These are phyloP conservation scores for Talaromyces borbonicus DNA, from an alignment of 495 filamentous ascomycete genomes.

Conservation along the genomic window DNA sequence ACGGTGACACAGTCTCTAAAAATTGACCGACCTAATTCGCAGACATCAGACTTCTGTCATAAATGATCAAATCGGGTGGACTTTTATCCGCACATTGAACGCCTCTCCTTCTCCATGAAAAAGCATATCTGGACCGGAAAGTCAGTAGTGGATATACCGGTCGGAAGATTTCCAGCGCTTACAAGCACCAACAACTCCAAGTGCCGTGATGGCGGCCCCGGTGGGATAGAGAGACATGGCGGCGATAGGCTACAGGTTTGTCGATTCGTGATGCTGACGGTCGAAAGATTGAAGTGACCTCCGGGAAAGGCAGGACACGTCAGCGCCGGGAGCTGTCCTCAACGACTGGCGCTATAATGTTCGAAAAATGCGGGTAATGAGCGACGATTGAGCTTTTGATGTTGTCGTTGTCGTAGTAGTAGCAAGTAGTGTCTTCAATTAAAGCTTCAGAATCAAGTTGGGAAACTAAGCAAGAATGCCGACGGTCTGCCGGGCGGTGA, in stretches of 20 bases:
- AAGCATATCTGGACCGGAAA: constrained; percentile 70
- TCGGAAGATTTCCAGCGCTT: constrained; percentile 26
- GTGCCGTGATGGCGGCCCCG: constrained; percentile 57
- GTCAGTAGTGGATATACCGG: constrained; percentile 20
- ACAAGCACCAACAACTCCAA: constrained; percentile 87
- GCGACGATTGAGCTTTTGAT: no score
- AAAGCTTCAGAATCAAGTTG: no score
- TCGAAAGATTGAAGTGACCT: no score
- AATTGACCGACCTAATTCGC: constrained; percentile 78
- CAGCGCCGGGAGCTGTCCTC: no score
- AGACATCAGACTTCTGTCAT: not conserved
- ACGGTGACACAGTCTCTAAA: constrained; percentile 87
- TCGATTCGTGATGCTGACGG: not conserved
- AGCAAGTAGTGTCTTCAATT: no score
- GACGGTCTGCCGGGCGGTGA: constrained; percentile 8
- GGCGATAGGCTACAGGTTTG: no score
- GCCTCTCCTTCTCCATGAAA: constrained; percentile 92
- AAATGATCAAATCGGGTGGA: not conserved
- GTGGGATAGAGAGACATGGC: constrained; percentile 55
- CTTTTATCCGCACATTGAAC: constrained; percentile 70
- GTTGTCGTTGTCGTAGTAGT: no score
- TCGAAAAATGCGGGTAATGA: no score
- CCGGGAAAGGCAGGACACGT: no score
- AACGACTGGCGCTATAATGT: no score
- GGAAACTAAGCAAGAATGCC: not conserved